Percentiles rank a stretch among this genome's conserved stretches.
These are phyloP conservation scores for Gilbertella persicaria DNA, from an alignment of 371 early-diverging fungal species.

Conservation along the genomic window DNA sequence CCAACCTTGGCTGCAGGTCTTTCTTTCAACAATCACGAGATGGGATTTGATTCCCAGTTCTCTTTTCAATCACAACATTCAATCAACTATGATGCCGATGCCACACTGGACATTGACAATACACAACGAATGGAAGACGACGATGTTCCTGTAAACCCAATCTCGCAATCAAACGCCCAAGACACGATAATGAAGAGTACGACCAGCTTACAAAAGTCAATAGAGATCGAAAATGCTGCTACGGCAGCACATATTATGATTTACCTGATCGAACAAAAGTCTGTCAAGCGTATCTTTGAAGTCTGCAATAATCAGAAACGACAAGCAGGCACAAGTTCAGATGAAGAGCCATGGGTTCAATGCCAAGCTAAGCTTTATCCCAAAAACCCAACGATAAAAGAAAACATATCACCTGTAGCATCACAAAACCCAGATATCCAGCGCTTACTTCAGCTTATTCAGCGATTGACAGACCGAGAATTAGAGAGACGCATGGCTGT, in stretches of 20 bases:
- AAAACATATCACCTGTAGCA: not conserved
- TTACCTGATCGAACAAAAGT: conserved; percentile 39
- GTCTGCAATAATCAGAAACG: conserved; percentile 27
- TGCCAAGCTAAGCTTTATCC: conserved; percentile 12
- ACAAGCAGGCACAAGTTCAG: conserved; percentile 7
- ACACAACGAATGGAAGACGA: conserved; percentile 30
- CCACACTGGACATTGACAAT: conserved; percentile 39
- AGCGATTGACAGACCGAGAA: conserved; percentile 44
- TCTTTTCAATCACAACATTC: conserved; percentile 30
- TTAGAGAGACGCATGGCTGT: conserved; percentile 44
- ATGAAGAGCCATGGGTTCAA: conserved; percentile 15
- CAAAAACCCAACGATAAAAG: conserved; percentile 1
- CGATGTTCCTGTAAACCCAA: not conserved
- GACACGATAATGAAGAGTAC: too few species aligned
- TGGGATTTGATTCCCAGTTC: conserved; percentile 23
- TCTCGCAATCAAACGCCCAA: too few species aligned
- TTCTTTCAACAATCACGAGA: conserved; percentile 23
- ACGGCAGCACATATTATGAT: conserved; percentile 42
- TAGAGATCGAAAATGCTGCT: conserved; percentile 26
- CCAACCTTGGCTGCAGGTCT: conserved; percentile 6
- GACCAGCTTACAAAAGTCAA: not conserved
- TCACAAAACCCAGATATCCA: conserved; percentile 39
- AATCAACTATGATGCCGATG: conserved; percentile 34
- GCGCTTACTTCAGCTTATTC: conserved; percentile 31
- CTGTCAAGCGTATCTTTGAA: conserved; percentile 42